Evolutionary conservation across 305 asterid species (phyloP).

Genomic region (Vinca major): DNA sequence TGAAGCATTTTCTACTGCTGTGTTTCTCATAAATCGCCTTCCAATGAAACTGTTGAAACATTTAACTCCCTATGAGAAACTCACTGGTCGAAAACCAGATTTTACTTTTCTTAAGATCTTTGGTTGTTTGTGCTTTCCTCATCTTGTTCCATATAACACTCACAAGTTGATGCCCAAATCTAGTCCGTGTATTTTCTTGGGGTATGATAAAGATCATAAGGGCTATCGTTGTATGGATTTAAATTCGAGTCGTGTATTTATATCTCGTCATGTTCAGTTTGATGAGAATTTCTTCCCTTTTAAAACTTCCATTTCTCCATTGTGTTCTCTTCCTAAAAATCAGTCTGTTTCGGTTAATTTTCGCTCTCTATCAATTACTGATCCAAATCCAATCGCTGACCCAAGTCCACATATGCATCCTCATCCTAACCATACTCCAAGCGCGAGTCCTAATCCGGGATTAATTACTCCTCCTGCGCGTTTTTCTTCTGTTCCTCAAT

Average conservation of each 20-base stretch:
- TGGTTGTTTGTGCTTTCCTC: neutral
- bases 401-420: no score
- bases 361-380: no score
- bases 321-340: no score
- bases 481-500: no score
- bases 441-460: no score
- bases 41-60: neutral
- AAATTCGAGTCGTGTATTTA: neutral
- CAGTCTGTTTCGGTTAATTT: no score
- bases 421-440: no score
- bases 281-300: neutral
- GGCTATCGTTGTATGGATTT: neutral
- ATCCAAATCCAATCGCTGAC: no score
- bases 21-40: slow-evolving; percentile 4
- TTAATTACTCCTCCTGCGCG: no score
- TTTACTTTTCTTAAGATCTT: neutral
- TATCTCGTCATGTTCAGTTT: neutral
- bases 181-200: neutral
- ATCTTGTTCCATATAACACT: neutral
- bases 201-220: neutral
- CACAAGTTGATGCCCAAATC: neutral
- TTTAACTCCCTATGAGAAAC: neutral
- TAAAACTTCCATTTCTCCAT: no score
- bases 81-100: neutral
- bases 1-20: neutral